Evolutionary conservation across 78 protist genomes (phyloP).

Genomic region (Speleostelium caveatum): DNA sequence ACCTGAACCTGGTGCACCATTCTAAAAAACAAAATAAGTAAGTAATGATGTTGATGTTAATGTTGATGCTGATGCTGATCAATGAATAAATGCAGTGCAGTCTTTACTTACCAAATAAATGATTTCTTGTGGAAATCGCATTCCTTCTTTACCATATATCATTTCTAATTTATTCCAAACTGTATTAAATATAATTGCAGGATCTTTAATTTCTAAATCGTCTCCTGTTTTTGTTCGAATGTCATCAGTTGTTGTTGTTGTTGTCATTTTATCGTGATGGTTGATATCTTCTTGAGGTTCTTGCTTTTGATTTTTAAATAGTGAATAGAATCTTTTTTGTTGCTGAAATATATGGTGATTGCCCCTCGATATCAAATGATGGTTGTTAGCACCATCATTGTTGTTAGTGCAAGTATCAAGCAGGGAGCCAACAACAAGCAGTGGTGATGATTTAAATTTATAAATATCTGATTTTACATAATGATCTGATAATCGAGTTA

Average conservation of each 20-base stretch:
- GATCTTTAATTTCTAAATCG: constrained; percentile 77
- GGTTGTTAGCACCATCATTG: background rate
- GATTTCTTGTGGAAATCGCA: constrained; percentile 86
- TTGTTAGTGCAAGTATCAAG: background rate
- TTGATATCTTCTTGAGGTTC: background rate
- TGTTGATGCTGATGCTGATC: no score
- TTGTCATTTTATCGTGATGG: background rate
- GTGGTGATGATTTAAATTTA: background rate
- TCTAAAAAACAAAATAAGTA: no score
- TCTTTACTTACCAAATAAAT: constrained; percentile 76
- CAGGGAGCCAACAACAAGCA: background rate
- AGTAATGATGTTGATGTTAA: no score
- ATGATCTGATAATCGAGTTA: no score
- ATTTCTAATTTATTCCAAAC: constrained; percentile 68
- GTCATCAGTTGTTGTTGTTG: background rate
- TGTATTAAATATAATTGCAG: constrained; percentile 70
- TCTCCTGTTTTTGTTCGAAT: constrained; percentile 5
- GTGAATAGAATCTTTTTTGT: no score
- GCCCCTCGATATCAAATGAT: no score
- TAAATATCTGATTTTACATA: no score
- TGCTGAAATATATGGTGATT: background rate
- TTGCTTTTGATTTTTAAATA: background rate
- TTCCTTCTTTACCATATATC: constrained; percentile 47
- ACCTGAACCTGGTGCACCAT: constrained; percentile 90
- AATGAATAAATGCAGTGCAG: no score